Evolutionary conservation across 1,284 basidiomycete species (phyloP), one percentile per base, ranked within the genome.

Genomic region (Moesziomyces parantarcticus): DNA sequence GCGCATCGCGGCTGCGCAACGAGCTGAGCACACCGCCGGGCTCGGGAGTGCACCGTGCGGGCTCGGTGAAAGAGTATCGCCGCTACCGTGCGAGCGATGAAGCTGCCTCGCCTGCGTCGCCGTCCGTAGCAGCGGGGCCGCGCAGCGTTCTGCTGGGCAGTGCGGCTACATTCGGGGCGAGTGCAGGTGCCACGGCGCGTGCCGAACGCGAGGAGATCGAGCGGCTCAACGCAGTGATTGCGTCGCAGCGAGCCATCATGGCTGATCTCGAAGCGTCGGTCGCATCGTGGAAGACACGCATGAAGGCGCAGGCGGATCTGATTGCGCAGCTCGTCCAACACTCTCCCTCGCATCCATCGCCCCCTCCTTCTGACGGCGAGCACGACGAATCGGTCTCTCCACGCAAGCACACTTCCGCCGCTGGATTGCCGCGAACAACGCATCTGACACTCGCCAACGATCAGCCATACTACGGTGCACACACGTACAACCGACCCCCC

Each of bases 141-240:
- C 56, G 61, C 5, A 69, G 61, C 32, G 65, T 50, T 9, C n/a
- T 69, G 6, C 46, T 69, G 8, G 44, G 49, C 13, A 50, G 55
- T 25, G 23, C 42, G 13, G 55, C 71, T 7, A 41, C 56, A 1
- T 57, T 50, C 20, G 29, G 43, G n/a, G 47, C 34, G n/a, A 22
- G 8, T 47, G 48, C 14, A 44, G 18, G 11, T 32, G 34, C 22
- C 22, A 39, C 25, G 20, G 42, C 47, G 46, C 50, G 43, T 16
- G 64, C 69, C 14, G 77, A 81, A 40, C 60, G 56, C 32, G 70
- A 75, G 44, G 79, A 81, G 61, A 79, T 81, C 52, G 60, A 65
- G n/a, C 53, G 79, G 7, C 48, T 81, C 25, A 81, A 81, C 34
- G 61, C 64, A 3, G 79, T 81, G 7, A 79, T 81, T 50, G 43